Conservation (phyloP, 768 basidiomycete species). For the Lactarius akahatsu region DNA sequence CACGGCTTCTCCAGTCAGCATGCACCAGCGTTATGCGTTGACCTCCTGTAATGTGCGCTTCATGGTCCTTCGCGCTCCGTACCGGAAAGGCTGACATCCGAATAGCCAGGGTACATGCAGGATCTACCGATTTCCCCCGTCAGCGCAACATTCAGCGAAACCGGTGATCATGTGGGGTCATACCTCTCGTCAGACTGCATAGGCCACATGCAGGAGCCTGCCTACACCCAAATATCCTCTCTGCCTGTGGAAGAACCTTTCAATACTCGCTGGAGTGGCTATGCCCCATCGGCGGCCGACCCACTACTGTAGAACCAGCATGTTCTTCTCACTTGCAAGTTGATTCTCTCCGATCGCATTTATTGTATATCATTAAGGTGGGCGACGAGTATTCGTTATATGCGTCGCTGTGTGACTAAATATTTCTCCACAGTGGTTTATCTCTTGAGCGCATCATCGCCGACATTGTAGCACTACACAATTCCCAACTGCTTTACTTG, state of each 20-base stretch:
- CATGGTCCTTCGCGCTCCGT: background rate
- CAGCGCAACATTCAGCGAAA: constrained; percentile 30
- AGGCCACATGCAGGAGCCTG: constrained; percentile 15
- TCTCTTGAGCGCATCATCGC: constrained; percentile 13
- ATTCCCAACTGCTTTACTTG: constrained; percentile 18
- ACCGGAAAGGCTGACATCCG: constrained; percentile 8
- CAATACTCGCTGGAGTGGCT: constrained; percentile 26
- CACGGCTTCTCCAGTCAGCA: constrained; percentile 25
- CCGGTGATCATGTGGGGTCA: constrained; percentile 21
- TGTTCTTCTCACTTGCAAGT: constrained; percentile 12
- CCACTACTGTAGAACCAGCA: constrained; percentile 22
- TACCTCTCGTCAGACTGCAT: constrained; percentile 21
- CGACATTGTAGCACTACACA: constrained; percentile 29
- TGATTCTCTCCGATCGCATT: constrained; percentile 20
- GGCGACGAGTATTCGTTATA: background rate
- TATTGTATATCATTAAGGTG: constrained; percentile 31
- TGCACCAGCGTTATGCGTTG: constrained; percentile 24
- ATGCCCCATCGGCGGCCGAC: constrained; percentile 13
- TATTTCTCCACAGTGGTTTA: constrained; percentile 2
- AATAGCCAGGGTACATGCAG: constrained; percentile 27
- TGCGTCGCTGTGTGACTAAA: constrained; percentile 7
- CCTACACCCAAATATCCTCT: constrained; percentile 18
- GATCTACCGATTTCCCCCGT: constrained; percentile 32
- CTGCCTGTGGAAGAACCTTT: constrained; percentile 25
- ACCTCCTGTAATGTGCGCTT: constrained; percentile 25